Conservation (phyloP, 805 yeast genomes). For the Candida nitratophila region DNA sequence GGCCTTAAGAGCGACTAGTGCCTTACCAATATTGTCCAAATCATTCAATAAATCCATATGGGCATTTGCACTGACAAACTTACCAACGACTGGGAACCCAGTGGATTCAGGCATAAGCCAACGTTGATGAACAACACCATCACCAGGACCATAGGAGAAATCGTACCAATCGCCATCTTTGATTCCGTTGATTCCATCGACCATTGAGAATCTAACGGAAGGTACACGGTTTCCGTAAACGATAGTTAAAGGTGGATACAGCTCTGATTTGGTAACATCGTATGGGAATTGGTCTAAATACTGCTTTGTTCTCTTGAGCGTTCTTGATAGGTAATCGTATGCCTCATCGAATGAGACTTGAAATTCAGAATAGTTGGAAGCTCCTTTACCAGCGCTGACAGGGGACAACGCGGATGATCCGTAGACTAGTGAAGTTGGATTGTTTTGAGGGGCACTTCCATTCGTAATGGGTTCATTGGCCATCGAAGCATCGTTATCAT, state of each 20-base stretch:
- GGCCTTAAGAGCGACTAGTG: slow-evolving; percentile 53
- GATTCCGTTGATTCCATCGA: slow-evolving; percentile 54
- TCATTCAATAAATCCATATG: slow-evolving; percentile 81
- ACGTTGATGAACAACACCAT: slow-evolving; percentile 82
- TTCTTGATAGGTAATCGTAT: slow-evolving; percentile 53
- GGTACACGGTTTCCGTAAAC: slow-evolving; percentile 82
- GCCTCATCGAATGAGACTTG: slow-evolving; percentile 47
- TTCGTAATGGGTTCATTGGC: too few species aligned
- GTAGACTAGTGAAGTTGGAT: not conserved
- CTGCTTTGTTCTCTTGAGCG: slow-evolving; percentile 51
- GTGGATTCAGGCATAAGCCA: slow-evolving; percentile 71
- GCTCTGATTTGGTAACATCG: slow-evolving; percentile 33
- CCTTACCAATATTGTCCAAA: slow-evolving; percentile 62
- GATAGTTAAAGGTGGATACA: slow-evolving; percentile 78
- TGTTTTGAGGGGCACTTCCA: not conserved
- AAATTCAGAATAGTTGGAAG: slow-evolving; percentile 11
- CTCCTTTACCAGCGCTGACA: not conserved
- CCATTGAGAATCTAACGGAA: slow-evolving; percentile 75
- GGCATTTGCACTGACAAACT: slow-evolving; percentile 56
- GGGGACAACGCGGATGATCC: not conserved
- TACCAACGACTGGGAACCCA: slow-evolving; percentile 69
- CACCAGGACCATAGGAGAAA: slow-evolving; percentile 84
- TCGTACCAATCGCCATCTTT: slow-evolving; percentile 66
- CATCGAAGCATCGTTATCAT: too few species aligned
- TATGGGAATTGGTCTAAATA: slow-evolving; percentile 52